Evolutionary conservation across 441 rosid species (phyloP).

Genomic region (Kokia cookei): DNA sequence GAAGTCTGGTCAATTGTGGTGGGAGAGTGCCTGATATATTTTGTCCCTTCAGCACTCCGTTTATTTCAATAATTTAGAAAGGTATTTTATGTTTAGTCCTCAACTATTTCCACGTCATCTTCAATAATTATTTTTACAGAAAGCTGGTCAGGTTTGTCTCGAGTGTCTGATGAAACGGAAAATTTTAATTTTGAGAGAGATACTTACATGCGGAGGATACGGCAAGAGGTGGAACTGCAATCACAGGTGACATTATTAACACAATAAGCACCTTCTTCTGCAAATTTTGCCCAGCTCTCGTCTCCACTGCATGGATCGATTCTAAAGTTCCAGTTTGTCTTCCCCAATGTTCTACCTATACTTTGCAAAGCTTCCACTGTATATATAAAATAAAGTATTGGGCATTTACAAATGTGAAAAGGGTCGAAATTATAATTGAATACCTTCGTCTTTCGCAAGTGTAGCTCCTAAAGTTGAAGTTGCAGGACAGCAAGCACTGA

Average conservation of each 20-base stretch:
- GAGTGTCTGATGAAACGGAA: not conserved
- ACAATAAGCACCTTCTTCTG: too few relatives aligned
- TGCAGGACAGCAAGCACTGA: constrained; percentile 11
- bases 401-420: not conserved
- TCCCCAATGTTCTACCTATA: constrained; percentile 32
- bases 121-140: too few relatives aligned
- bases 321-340: constrained; percentile 18
- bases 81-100: too few relatives aligned
- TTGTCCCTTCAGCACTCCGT: constrained; percentile 42
- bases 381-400: not conserved
- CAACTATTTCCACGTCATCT: too few relatives aligned
- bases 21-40: constrained; percentile 12
- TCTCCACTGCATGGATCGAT: constrained; percentile 40
- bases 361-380: constrained; percentile 37
- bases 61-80: not conserved
- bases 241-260: not conserved
- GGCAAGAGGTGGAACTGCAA: not conserved
- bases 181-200: not conserved
- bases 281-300: constrained; percentile 13
- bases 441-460: constrained; percentile 34
- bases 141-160: too few relatives aligned
- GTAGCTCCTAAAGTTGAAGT: constrained; percentile 20
- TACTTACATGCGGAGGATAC: constrained; percentile 28
- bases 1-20: constrained; percentile 32
- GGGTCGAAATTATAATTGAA: not conserved